A percentile compares a stretch with the other conserved stretches of the same genome.
These are phyloP conservation scores for Pseudogymnoascus sp. DNA, from an alignment of 2,329 filamentous ascomycete species.

Conservation along the genomic window DNA sequence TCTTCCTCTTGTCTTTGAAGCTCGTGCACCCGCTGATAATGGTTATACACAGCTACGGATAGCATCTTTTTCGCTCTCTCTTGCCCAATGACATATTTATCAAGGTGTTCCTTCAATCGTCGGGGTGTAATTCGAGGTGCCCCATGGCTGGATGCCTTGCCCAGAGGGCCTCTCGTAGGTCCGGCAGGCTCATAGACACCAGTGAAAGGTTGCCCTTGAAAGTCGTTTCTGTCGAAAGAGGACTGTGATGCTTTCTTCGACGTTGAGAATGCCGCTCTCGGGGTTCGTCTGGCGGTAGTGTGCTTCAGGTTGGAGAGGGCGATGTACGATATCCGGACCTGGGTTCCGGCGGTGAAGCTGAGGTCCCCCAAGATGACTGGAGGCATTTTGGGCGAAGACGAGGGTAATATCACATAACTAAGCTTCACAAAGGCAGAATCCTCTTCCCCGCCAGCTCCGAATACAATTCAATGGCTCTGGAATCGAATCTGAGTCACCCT, in stretches of 20 bases:
- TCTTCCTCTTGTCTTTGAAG: conserved; percentile 70
- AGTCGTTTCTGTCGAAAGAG: conserved; percentile 47
- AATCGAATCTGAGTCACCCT: neutral
- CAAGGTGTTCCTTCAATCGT: conserved; percentile 79
- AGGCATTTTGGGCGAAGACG: conserved; percentile 1
- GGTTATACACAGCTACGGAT: conserved; percentile 90
- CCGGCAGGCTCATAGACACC: conserved; percentile 55
- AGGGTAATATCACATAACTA: conserved; percentile 4
- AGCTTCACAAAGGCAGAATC: neutral
- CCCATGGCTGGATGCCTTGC: conserved; percentile 41
- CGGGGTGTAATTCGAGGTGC: conserved; percentile 58
- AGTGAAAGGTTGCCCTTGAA: conserved; percentile 55
- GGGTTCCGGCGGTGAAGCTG: conserved; percentile 20
- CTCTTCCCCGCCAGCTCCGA: neutral
- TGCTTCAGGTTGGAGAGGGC: conserved; percentile 28
- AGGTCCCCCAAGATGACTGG: conserved; percentile 25
- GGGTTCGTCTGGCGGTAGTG: neutral
- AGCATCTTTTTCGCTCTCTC: conserved; percentile 91
- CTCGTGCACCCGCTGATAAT: conserved; percentile 82
- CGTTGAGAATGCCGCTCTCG: conserved; percentile 24
- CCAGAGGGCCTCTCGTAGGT: conserved; percentile 57
- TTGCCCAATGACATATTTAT: conserved; percentile 94
- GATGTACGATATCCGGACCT: conserved; percentile 35
- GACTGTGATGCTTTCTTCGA: conserved; percentile 29
- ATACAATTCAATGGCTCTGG: neutral